A percentile compares a stretch with the other conserved stretches of the same genome.
These are phyloP conservation scores for Rhizophora mangle DNA, from an alignment of 345 rosid species.

Conservation along the genomic window DNA sequence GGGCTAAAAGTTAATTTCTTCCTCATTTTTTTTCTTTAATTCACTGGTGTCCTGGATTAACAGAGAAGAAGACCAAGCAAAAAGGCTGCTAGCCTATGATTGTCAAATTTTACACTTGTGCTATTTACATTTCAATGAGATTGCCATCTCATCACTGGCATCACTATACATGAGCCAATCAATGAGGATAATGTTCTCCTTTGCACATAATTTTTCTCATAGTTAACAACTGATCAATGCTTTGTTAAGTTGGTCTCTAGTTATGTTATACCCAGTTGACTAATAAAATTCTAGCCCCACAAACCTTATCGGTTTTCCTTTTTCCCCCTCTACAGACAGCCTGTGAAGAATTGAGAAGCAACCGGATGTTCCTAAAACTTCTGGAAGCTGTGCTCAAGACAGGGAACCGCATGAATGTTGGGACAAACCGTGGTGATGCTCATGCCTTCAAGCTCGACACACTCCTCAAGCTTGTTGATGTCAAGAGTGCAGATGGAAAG, in stretches of 20 bases:
- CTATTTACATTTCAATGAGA: no score
- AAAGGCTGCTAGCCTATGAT: no score
- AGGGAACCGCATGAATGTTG: constrained; percentile 98
- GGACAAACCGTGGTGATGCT: constrained; percentile 97
- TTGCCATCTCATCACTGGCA: no score
- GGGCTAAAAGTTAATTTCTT: no score
- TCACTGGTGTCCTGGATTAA: no score
- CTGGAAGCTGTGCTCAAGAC: constrained; percentile 96
- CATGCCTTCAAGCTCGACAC: constrained; percentile 98
- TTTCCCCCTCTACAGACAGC: constrained; percentile 55
- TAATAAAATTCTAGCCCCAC: neutral
- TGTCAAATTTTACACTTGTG: no score
- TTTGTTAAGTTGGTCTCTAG: neutral
- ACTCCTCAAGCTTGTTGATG: constrained; percentile 88
- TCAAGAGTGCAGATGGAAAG: constrained; percentile 95
- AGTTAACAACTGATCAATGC: neutral
- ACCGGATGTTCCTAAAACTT: constrained; percentile 91
- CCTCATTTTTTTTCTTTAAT: no score
- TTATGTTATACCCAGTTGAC: neutral
- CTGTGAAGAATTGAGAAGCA: constrained; percentile 86
- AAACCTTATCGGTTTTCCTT: constrained; percentile 1
- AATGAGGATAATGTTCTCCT: no score
- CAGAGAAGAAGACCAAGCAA: no score
- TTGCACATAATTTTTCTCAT: neutral
- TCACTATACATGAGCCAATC: no score